Conservation (phyloP, 2,329 filamentous ascomycete genomes). For the Zymoseptoria brevis region DNA sequence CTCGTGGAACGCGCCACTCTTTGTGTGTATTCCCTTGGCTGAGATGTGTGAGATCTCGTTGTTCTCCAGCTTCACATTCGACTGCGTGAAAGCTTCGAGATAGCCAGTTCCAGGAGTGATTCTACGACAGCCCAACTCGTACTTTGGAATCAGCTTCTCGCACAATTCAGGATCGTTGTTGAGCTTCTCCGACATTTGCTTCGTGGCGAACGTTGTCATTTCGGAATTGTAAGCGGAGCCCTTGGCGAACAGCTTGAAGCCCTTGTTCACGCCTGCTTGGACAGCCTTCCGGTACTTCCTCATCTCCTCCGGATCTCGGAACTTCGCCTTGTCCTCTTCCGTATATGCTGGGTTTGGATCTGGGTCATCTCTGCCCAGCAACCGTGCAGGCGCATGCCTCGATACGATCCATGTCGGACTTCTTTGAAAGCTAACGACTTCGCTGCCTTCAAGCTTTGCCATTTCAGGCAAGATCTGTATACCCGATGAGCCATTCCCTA, state of each 20-base stretch:
- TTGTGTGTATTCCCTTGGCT: conserved; percentile 31
- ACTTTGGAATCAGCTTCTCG: conserved; percentile 40
- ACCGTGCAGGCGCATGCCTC: conserved; percentile 11
- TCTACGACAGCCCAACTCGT: conserved; percentile 41
- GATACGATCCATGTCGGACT: conserved; percentile 34
- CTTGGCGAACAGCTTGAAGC: conserved; percentile 38
- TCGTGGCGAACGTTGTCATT: conserved; percentile 41
- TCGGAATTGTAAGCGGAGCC: conserved; percentile 41
- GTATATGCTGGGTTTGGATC: conserved; percentile 21
- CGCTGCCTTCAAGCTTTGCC: conserved; percentile 24
- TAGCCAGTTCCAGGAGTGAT: conserved; percentile 45
- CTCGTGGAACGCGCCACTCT: conserved; percentile 30
- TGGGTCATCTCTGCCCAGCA: conserved; percentile 15
- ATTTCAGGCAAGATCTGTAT: conserved; percentile 35
- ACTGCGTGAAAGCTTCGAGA: conserved; percentile 40
- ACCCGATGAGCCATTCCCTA: conserved; percentile 30
- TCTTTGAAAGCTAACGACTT: conserved; percentile 32
- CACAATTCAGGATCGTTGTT: conserved; percentile 48
- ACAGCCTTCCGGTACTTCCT: conserved; percentile 38
- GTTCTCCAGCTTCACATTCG: conserved; percentile 40
- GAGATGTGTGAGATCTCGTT: conserved; percentile 34
- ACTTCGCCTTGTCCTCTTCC: conserved; percentile 22
- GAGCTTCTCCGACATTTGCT: conserved; percentile 48
- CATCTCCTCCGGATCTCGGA: conserved; percentile 34
- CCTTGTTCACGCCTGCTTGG: conserved; percentile 37